Conservation (phyloP, 2,329 filamentous ascomycete genomes). For the Leptographium wingfieldii region DNA sequence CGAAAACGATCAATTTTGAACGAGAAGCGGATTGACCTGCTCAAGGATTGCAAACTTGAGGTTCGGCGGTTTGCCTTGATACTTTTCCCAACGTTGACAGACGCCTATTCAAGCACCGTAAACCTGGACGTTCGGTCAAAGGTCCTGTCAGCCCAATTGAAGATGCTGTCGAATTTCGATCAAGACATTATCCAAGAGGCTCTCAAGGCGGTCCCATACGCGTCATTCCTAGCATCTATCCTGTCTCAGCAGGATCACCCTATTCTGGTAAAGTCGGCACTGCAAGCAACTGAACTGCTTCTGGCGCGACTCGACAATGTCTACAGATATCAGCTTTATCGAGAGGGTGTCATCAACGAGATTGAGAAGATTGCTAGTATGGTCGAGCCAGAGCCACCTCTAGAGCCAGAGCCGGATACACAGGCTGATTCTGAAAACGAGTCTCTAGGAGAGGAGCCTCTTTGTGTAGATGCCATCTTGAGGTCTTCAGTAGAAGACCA, state of each 20-base stretch:
- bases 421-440: not conserved
- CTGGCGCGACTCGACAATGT: constrained; percentile 73
- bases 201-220: constrained; percentile 78
- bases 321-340: constrained; percentile 93
- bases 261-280: constrained; percentile 69
- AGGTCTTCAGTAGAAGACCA: not conserved
- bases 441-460: constrained; percentile 15
- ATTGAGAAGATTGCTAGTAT: constrained; percentile 64
- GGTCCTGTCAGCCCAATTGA: constrained; percentile 87
- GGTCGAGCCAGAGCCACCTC: constrained; percentile 20
- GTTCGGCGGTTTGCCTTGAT: constrained; percentile 88
- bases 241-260: constrained; percentile 90
- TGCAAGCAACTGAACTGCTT: constrained; percentile 82
- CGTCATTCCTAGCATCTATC: constrained; percentile 90
- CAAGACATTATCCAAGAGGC: constrained; percentile 73
- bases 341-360: constrained; percentile 88
- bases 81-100: constrained; percentile 84
- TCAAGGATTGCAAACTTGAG: constrained; percentile 73
- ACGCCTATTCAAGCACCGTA: constrained; percentile 95
- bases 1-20: constrained; percentile 45
- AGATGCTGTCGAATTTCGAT: constrained; percentile 96
- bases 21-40: constrained; percentile 68
- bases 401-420: not conserved
- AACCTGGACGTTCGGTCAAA: constrained; percentile 91
- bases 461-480: constrained; percentile 10